Base-by-base conservation (phyloP, 495 filamentous ascomycete genomes). In the Mytilinidion resinicola region DNA sequence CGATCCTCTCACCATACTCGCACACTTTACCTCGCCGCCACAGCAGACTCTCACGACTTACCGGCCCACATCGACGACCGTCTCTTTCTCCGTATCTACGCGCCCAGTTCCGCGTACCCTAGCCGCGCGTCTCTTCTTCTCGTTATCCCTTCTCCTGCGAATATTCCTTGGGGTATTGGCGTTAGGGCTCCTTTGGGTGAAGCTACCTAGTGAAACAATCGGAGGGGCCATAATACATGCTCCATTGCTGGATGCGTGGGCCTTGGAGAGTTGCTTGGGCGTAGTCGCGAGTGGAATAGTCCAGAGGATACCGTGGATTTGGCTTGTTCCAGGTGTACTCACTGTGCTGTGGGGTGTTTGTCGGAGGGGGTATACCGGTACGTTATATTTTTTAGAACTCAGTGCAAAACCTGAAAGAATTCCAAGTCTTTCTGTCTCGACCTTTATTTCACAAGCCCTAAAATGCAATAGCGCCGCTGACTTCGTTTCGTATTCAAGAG, bases 401-500 rank as follows among this genome's bases (percentile, higher is more conserved):
- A 3, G 25, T 30, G 25, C 3, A 6, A 30, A 30, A 30, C 25
- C 25, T 30, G 25, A 30, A 30, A 6, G 3, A 30, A 30, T n/a
- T n/a, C n/a, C n/a, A n/a, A n/a, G n/a, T n/a, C n/a, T n/a, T n/a
- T n/a, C n/a, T n/a, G n/a, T n/a, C n/a, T n/a, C n/a, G n/a, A n/a
- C n/a, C n/a, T n/a, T n/a, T 62, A 53, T 56, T 51, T 43, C 37
- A 17, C 37, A 15, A 46, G 12, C 10, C 20, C 7, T 8, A 15
- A 46, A n/a, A 48, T 15, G 9, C 17, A 35, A 48, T 10, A 7
- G 6, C 15, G 21, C 33, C 33, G 17, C 36, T 38, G 12, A 37
- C 14, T 57, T 61, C 14, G 12, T 41, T 39, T 34, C 10, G 35
- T n/a, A 55, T 42, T 30, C 72, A 74, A 74, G 86, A 92, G 69